Percentiles rank a stretch among this genome's conserved stretches.
phyloP scores from a whole-genome alignment of 345 rosid species.

The Eutrema yunnanense region DNA sequence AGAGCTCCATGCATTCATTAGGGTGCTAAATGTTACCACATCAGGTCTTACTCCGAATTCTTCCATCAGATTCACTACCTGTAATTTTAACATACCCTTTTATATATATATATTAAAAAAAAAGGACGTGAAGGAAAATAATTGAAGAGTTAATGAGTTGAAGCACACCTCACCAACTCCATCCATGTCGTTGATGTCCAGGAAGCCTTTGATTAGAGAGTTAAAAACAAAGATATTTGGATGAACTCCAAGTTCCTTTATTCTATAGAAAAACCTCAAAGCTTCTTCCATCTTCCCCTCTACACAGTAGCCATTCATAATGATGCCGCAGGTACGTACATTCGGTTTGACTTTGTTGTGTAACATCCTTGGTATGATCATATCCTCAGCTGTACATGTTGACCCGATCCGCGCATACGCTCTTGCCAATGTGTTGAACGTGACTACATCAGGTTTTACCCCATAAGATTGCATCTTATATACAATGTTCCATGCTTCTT shows the following conservation, averaged over 20 bases:
- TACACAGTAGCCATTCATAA: slow-evolving; percentile 72
- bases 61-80: slow-evolving; percentile 71
- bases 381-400: slow-evolving; percentile 60
- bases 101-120: background rate
- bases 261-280: slow-evolving; percentile 58
- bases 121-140: background rate
- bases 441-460: slow-evolving; percentile 70
- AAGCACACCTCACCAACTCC: slow-evolving; percentile 73
- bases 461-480: slow-evolving; percentile 67
- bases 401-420: slow-evolving; percentile 63
- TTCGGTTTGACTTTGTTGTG: slow-evolving; percentile 57
- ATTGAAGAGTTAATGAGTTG: background rate
- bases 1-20: slow-evolving; percentile 93
- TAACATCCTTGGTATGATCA: slow-evolving; percentile 72
- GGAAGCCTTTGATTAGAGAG: slow-evolving; percentile 79
- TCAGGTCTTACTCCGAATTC: slow-evolving; percentile 66
- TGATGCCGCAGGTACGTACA: slow-evolving; percentile 77
- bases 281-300: slow-evolving; percentile 83
- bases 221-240: slow-evolving; percentile 86
- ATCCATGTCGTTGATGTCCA: slow-evolving; percentile 44
- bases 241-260: slow-evolving; percentile 78
- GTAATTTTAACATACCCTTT: background rate
- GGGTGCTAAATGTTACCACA: slow-evolving; percentile 80
- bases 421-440: slow-evolving; percentile 70
- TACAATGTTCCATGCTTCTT: slow-evolving; percentile 75